Conservation (phyloP, 106 monocot genomes). For the Chionographis japonica region DNA sequence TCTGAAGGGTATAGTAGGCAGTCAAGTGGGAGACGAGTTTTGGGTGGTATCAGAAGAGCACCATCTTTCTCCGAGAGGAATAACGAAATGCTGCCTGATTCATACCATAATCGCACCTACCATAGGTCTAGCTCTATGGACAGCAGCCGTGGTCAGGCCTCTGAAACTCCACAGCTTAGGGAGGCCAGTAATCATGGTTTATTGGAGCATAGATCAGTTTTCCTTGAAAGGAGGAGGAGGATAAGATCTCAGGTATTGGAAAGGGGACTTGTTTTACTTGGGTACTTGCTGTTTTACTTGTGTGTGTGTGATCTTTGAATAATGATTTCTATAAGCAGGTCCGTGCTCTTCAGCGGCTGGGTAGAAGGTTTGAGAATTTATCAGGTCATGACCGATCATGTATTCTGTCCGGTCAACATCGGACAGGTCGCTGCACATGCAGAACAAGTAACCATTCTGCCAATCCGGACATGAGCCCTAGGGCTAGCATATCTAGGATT, state of each 20-base stretch:
- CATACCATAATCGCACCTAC: background rate
- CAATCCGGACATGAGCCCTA: constrained; percentile 43
- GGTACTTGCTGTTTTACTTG: background rate
- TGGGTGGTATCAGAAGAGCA: constrained; percentile 18
- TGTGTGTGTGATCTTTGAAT: background rate
- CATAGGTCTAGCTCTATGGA: constrained; percentile 6
- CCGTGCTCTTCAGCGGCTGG: constrained; percentile 81
- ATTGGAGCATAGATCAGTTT: constrained; percentile 66
- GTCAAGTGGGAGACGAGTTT: constrained; percentile 24
- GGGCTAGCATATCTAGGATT: constrained; percentile 90
- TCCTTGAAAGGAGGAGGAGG: constrained; percentile 88
- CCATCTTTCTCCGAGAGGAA: constrained; percentile 14
- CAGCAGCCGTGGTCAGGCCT: constrained; percentile 12
- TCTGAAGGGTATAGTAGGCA: constrained; percentile 12
- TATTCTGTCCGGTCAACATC: constrained; percentile 64
- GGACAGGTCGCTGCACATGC: constrained; percentile 73
- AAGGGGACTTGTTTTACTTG: background rate
- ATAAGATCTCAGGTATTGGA: constrained; percentile 87
- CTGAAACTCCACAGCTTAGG: constrained; percentile 26
- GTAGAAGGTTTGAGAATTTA: constrained; percentile 77
- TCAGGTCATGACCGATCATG: constrained; percentile 87
- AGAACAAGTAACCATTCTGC: constrained; percentile 30
- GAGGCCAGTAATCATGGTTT: constrained; percentile 40
- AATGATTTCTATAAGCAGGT: constrained; percentile 47
- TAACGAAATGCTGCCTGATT: constrained; percentile 11